Evolutionary conservation across 2,329 filamentous ascomycete genomes (phyloP), one percentile per base, ranked within the genome.

Genomic region (Cordyceps pruinosa): DNA sequence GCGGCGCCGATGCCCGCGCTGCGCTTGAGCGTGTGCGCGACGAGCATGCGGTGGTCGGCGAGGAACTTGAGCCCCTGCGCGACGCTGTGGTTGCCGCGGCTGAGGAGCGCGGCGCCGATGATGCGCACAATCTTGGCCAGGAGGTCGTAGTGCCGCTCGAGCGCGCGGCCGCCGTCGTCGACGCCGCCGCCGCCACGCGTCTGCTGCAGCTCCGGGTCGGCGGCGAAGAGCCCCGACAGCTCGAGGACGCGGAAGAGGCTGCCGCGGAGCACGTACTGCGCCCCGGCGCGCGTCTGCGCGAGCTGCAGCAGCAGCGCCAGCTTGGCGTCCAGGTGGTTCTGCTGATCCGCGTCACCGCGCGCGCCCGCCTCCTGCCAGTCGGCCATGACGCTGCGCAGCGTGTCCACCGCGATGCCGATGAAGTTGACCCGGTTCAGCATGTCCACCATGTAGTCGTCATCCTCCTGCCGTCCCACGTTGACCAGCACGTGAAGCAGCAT

Each of bases 121-220:
- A 99, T 86, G 52, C 91, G 85, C 37, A 94, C 80, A 9, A 96
- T 81, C 56, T 88, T 84, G 37, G 90, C 83, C 17, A 99, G 83
- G 7, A 99, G 80, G 48, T 85, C 81, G 72, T 96, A 97, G 73
- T 95, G 95, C 66, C 86, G 87, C 61, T 85, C 83, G 21, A 96
- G 79, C 4, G 90, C 87, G 58, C 81, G 78, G 4, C 86, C 81
- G 63, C 89, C 84, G 44, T 41, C 53, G 17, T 37, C 35, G 7
- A 25, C 81, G 63, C 89, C 84, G 54, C 34, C 45, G 54, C 34
- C 45, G 5, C 34, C 45, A 28, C 45, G 45, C 72, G 92, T 84
- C 59, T 95, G 91, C 56, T 95, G 91, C 56, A 99, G 84, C 53
- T 99, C 94, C 1, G 94, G 94, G 69, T 99, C 94, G 13, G 89